phyloP scores from a whole-genome alignment of 352 stramenopile genomes.

The Globisporangium cylindrosporum region DNA sequence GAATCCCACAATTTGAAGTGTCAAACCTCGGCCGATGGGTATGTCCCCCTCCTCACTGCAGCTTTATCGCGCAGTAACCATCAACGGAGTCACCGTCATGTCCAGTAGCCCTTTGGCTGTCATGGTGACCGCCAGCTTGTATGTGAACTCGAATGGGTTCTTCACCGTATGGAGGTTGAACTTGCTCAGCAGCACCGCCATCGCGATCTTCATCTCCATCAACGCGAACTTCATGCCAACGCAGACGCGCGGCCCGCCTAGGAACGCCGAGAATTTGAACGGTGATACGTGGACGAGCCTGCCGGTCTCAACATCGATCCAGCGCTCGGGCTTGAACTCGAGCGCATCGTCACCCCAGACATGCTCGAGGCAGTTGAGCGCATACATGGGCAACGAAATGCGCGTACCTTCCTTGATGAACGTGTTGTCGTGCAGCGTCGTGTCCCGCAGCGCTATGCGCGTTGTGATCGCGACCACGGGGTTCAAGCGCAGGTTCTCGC shows the following conservation, averaged over 20 bases:
- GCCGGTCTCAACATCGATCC: slow-evolving; percentile 31
- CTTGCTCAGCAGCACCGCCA: slow-evolving; percentile 46
- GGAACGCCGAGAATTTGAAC: not conserved
- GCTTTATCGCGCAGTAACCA: not conserved
- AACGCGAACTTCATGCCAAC: not conserved
- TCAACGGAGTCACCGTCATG: not conserved
- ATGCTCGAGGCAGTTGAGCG: not conserved
- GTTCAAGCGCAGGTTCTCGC: slow-evolving; percentile 50
- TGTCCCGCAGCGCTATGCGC: slow-evolving; percentile 29
- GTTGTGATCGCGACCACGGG: slow-evolving; percentile 38
- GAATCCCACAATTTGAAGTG: too few relatives aligned
- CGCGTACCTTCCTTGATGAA: slow-evolving; percentile 7
- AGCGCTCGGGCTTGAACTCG: slow-evolving; percentile 49
- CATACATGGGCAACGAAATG: not conserved
- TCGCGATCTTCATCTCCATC: slow-evolving; percentile 50
- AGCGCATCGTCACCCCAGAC: slow-evolving; percentile 63
- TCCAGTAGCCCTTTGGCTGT: slow-evolving; percentile 34
- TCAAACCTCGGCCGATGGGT: too few relatives aligned
- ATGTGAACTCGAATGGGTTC: slow-evolving; percentile 42
- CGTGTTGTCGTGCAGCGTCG: slow-evolving; percentile 44
- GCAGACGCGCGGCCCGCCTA: not conserved
- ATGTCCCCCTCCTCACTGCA: not conserved
- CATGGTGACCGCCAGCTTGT: slow-evolving; percentile 43
- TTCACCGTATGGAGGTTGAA: slow-evolving; percentile 47
- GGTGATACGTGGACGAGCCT: not conserved